Evolutionary conservation across 2,329 filamentous ascomycete species (phyloP), one percentile per base, ranked within the genome.

Genomic region (Pleoardoris graminearum): DNA sequence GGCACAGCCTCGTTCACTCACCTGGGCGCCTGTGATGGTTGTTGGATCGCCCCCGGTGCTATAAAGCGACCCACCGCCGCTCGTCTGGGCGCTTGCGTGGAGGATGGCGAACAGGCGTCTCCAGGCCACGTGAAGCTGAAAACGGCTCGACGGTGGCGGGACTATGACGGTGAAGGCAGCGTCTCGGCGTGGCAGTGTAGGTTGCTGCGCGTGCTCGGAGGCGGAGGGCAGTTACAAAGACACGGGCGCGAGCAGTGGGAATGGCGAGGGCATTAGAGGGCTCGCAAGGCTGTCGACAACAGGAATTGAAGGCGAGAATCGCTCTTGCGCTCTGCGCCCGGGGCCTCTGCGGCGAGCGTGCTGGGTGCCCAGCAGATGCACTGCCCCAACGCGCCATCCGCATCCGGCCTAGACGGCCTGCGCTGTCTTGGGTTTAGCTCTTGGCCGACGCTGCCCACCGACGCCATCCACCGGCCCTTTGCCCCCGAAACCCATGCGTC

Each of bases 401-500:
- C 44, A 37, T 16, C 3, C 32, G 14, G 44, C 21, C 21, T 38
- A 48, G 35, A 11, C 16, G 3, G 14, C 14, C 30, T 12, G n/a
- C 21, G 45, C 37, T 23, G 36, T 32, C 37, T 42, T 49, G 47
- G 47, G 47, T 25, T 5, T 35, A 42, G 47, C 47, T n/a, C 30
- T 49, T 49, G 37, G 47, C 35, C 35, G 46, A 3, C 22, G 46
- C 23, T n/a, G n/a, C n/a, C n/a, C n/a, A 30, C 16, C 10, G 6
- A 3, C 41, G 41, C n/a, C 7, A 17, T 22, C 16, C 35, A 8
- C 25, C 17, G 11, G 23, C 30, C 27, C n/a, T 47, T 37, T 46
- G 42, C 14, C 36, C 50, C 43, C 50, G 50, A 48, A 52, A 36
- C 50, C 22, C 29, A 7, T 16, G 32, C 48, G 48, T 51, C 46